phyloP scores from a whole-genome alignment of 225 moss, liverwort and hornwort species.

The Takakia lepidozioides region DNA sequence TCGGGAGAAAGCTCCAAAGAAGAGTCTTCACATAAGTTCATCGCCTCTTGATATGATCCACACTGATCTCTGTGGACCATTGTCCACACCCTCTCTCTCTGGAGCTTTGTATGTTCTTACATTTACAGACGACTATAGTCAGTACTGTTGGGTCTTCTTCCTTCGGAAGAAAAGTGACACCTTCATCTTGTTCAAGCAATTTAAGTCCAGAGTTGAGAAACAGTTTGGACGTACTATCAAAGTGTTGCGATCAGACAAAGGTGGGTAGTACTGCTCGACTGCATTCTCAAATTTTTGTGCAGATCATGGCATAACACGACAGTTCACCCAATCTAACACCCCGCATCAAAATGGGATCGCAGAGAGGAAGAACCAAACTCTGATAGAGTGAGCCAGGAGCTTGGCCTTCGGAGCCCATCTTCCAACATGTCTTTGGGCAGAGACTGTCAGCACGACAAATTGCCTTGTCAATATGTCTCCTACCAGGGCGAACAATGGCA shows the following conservation, averaged over 20 bases:
- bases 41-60: not conserved
- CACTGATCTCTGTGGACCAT: not conserved
- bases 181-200: not conserved
- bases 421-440: not conserved
- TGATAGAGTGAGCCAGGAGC: not conserved
- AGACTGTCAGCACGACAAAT: not conserved
- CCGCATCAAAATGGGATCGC: conserved; percentile 1
- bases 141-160: conserved; percentile 1
- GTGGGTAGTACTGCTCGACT: conserved; percentile 2
- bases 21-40: no score
- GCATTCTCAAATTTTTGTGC: not conserved
- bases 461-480: not conserved
- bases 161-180: conserved; percentile 1
- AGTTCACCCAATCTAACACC: conserved; percentile 2
- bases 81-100: not conserved
- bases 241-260: not conserved
- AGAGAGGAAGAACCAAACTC: not conserved
- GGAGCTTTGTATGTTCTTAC: not conserved
- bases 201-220: not conserved
- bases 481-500: not conserved
- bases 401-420: not conserved
- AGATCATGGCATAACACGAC: conserved; percentile 2
- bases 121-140: not conserved
- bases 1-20: not conserved
- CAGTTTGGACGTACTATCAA: not conserved